Base-by-base conservation (phyloP, 2,329 filamentous ascomycete genomes). In the Aspergillus sp. region DNA sequence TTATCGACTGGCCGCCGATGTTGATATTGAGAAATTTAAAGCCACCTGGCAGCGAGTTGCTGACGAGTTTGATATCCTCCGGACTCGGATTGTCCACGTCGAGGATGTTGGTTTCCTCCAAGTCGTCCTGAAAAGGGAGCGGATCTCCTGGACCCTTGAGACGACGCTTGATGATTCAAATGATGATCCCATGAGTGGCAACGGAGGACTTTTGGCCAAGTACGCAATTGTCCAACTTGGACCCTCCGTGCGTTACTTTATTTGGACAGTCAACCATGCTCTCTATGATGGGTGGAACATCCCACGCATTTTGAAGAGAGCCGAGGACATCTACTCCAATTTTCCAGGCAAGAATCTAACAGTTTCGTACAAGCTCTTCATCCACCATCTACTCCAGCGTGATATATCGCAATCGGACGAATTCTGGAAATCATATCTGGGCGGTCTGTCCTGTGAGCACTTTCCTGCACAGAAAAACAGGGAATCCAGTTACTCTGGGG, bases 281-380 rank as follows among this genome's bases (percentile, higher is more conserved):
- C 69, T 83, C 1, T 83, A 83, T 59, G 81, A 84, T 66, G 81
- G 81, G 9, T 79, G 73, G 76, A 77, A 73, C 45, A 64, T 77
- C 51, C 69, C 72, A 3, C 64, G 76, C 14, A 68, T 78, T 25
- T 68, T 76, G 45, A 64, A 68, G 15, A 70, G 70, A 55, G 70
- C 78, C 3, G 70, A 76, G 41, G 66, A 73, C 25, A 70, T 73
- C 17, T 77, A 77, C 58, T 62, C 57, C 15, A 55, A 56, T 4
- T 50, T 49, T 3, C 41, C 61, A 3, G 14, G n/a, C 17, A 19
- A 60, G 11, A 54, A 37, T 9, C 14, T 37, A 23, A 52, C 57
- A 9, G 39, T 66, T 8, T 59, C 70, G 2, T 73, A 73, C 44
- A 68, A 62, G 1, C 46, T 68, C 1, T 75, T 75, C 47, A 73